phyloP scores from a whole-genome alignment of 225 moss, liverwort and hornwort species.

The Marchantia polymorpha region DNA sequence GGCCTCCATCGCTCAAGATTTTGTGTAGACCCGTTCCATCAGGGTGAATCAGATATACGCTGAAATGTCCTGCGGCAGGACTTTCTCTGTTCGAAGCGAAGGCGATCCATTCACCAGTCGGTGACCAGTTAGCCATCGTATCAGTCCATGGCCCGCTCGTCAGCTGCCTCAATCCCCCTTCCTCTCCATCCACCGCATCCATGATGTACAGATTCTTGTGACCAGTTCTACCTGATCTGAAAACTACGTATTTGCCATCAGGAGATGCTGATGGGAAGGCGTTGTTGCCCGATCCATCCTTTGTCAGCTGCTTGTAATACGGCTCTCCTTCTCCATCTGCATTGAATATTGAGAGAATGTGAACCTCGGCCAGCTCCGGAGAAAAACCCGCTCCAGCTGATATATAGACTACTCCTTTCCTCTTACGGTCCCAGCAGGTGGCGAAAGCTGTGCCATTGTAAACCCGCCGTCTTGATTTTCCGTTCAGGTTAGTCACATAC shows the following conservation, averaged over 20 bases:
- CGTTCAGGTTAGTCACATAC: conserved; percentile 53
- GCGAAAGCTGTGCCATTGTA: conserved; percentile 38
- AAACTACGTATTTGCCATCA: conserved; percentile 75
- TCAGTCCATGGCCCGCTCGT: conserved; percentile 71
- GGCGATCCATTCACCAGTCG: conserved; percentile 73
- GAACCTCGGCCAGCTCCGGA: conserved; percentile 27
- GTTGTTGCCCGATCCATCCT: conserved; percentile 56
- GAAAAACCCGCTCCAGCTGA: conserved; percentile 39
- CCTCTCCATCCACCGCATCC: conserved; percentile 75
- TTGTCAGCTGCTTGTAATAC: conserved; percentile 43
- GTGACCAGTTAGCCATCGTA: conserved; percentile 73
- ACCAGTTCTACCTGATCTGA: conserved; percentile 68
- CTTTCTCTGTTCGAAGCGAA: conserved; percentile 59
- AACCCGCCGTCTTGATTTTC: conserved; percentile 41
- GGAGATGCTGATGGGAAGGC: conserved; percentile 74
- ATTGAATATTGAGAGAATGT: conserved; percentile 50
- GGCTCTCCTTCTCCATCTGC: conserved; percentile 44
- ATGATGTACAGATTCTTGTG: conserved; percentile 79
- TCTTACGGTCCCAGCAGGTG: conserved; percentile 53
- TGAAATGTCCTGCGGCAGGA: conserved; percentile 31
- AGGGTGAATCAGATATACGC: conserved; percentile 60
- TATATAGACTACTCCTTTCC: conserved; percentile 48
- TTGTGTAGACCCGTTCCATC: conserved; percentile 66
- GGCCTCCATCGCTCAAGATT: conserved; percentile 43
- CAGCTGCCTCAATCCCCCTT: conserved; percentile 53